Conservation (phyloP, 2,329 filamentous ascomycete species). For the Lachnellula occidentalis region DNA sequence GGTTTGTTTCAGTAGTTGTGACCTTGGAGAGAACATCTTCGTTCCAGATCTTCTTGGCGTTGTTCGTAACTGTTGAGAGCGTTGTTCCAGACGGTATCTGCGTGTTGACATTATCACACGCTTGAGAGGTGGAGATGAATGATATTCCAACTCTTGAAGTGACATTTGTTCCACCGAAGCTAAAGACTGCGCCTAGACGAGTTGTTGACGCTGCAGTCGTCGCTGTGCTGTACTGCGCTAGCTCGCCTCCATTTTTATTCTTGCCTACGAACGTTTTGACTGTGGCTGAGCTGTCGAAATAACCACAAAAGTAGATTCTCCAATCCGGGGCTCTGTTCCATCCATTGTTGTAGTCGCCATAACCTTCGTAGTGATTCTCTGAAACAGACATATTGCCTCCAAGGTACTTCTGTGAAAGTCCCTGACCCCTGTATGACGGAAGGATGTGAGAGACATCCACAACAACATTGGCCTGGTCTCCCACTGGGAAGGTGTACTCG, state of each 20-base stretch:
- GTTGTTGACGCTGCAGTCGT: slow-evolving; percentile 2
- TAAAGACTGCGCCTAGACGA: slow-evolving; percentile 12
- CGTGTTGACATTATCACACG: slow-evolving; percentile 5
- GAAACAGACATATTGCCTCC: slow-evolving; percentile 50
- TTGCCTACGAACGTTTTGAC: slow-evolving; percentile 41
- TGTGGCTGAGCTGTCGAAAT: slow-evolving; percentile 43
- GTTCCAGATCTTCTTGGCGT: slow-evolving; percentile 55
- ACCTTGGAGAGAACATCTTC: slow-evolving; percentile 57
- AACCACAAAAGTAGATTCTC: slow-evolving; percentile 59
- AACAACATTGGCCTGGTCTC: slow-evolving; percentile 38
- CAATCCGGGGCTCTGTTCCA: slow-evolving; percentile 60
- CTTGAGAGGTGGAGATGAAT: not conserved
- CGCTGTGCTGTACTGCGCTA: slow-evolving; percentile 4
- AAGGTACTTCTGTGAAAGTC: slow-evolving; percentile 55
- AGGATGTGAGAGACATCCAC: slow-evolving; percentile 62
- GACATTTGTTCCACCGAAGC: slow-evolving; percentile 37
- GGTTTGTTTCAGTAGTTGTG: slow-evolving; percentile 51
- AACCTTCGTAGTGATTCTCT: slow-evolving; percentile 51
- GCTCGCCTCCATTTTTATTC: slow-evolving; percentile 14
- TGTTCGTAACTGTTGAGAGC: slow-evolving; percentile 35
- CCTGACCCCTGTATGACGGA: slow-evolving; percentile 53
- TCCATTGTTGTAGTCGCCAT: slow-evolving; percentile 58
- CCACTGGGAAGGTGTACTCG: slow-evolving; percentile 51
- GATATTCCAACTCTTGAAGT: not conserved
- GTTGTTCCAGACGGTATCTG: slow-evolving; percentile 41